Conservation (phyloP, 208 protist species). For the Leishmania tropica region DNA sequence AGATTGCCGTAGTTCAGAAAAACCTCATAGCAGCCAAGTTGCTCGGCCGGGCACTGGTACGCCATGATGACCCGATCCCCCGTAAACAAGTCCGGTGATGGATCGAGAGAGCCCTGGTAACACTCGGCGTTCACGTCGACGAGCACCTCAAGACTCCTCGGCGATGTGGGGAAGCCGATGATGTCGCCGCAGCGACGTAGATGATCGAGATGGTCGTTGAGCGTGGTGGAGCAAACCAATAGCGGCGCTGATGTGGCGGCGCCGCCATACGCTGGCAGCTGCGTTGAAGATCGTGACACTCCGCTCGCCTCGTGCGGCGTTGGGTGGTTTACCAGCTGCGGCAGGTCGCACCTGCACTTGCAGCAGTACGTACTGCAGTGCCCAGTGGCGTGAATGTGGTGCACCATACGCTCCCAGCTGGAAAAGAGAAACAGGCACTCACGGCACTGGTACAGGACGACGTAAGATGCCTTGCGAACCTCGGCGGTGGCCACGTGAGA, state of each 20-base stretch:
- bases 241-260: not conserved
- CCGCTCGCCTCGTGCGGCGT: constrained; percentile 11
- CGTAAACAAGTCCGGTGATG: constrained; percentile 2
- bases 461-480: constrained; percentile 34
- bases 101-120: constrained; percentile 28
- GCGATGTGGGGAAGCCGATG: constrained; percentile 43
- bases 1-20: constrained; percentile 74
- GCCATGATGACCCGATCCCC: constrained; percentile 28
- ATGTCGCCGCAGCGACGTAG: constrained; percentile 37
- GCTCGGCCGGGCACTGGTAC: constrained; percentile 40
- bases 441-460: constrained; percentile 73
- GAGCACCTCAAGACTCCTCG: constrained; percentile 62
- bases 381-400: constrained; percentile 40
- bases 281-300: not conserved
- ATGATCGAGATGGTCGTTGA: constrained; percentile 37
- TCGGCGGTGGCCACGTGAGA: not conserved
- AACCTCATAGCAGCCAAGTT: constrained; percentile 39
- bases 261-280: not conserved
- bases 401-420: constrained; percentile 44
- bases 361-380: constrained; percentile 53
- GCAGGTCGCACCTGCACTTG: constrained; percentile 27
- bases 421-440: constrained; percentile 64
- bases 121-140: constrained; percentile 37
- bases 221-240: constrained; percentile 24
- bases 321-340: constrained; percentile 25